Percentiles rank a stretch among this genome's conserved stretches.
Evolutionary conservation across 257 asterid genomes (phyloP).

Genomic region (Solanum bukasovii): DNA sequence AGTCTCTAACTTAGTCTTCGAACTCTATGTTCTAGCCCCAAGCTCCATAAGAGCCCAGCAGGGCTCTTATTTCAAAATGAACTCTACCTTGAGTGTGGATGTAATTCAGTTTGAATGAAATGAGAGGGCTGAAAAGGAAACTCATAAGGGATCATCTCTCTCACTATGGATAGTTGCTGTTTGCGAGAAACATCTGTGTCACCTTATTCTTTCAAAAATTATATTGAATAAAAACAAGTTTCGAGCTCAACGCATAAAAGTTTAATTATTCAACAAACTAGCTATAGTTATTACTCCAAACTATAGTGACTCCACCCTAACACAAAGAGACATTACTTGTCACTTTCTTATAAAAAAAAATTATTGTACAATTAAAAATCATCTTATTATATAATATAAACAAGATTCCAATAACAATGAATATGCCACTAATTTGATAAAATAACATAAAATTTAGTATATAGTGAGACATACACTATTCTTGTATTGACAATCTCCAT

Average conservation of each 20-base stretch:
- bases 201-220: fast-evolving
- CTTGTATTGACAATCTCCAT: not conserved
- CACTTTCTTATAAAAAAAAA: not conserved
- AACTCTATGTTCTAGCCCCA: not conserved
- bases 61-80: too few species aligned
- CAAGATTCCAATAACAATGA: not conserved
- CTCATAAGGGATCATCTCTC: too few species aligned
- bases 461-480: not conserved
- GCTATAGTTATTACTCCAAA: not conserved
- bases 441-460: too few species aligned
- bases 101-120: too few species aligned
- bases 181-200: fast-evolving
- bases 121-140: too few species aligned
- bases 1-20: not conserved
- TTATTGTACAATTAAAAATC: not conserved
- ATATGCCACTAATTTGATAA: not conserved
- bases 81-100: not conserved
- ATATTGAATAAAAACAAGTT: too few species aligned
- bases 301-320: not conserved
- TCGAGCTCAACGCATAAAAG: not conserved
- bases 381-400: not conserved
- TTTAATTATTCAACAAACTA: not conserved
- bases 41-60: not conserved
- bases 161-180: not conserved
- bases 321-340: not conserved